These are phyloP conservation scores for Coemansia nantahalensis DNA, from an alignment of 192 early-diverging fungal species.

Conservation along the genomic window DNA sequence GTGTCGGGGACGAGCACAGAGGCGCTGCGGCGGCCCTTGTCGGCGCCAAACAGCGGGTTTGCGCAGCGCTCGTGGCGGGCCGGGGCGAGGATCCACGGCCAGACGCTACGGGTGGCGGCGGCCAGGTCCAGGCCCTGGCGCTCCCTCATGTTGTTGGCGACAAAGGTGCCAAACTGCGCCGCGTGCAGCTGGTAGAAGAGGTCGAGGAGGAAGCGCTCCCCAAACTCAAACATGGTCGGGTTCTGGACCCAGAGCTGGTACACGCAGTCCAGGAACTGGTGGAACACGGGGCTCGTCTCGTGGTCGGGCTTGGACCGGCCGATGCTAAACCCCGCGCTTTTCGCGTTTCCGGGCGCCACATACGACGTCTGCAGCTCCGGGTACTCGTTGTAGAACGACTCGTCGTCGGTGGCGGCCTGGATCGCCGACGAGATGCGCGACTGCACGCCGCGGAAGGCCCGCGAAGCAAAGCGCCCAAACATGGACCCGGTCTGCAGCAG, in stretches of 20 bases:
- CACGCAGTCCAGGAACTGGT: slow-evolving; percentile 96
- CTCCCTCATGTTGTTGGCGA: slow-evolving; percentile 89
- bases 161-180: slow-evolving; percentile 92
- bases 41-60: slow-evolving; percentile 22
- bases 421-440: slow-evolving; percentile 48
- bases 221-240: slow-evolving; percentile 92
- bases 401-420: slow-evolving; percentile 42
- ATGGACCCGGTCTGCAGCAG: slow-evolving; percentile 32
- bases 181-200: slow-evolving; percentile 86
- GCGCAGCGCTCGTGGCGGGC: neutral
- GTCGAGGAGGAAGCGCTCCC: slow-evolving; percentile 73
- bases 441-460: slow-evolving; percentile 40
- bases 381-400: slow-evolving; percentile 30
- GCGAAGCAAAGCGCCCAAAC: slow-evolving; percentile 46
- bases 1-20: slow-evolving; percentile 28
- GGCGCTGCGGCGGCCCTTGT: neutral
- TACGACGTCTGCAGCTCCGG: slow-evolving; percentile 40
- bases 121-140: slow-evolving; percentile 52
- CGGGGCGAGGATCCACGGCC: slow-evolving; percentile 65
- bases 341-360: slow-evolving; percentile 4
- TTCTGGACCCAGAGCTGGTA: slow-evolving; percentile 88
- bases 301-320: slow-evolving; percentile 55
- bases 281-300: slow-evolving; percentile 93
- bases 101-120: slow-evolving; percentile 63
- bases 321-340: slow-evolving; percentile 24